Evolutionary conservation across 345 rosid genomes (phyloP), one percentile per base, ranked within the genome.

Genomic region (Sisymbrium irio): DNA sequence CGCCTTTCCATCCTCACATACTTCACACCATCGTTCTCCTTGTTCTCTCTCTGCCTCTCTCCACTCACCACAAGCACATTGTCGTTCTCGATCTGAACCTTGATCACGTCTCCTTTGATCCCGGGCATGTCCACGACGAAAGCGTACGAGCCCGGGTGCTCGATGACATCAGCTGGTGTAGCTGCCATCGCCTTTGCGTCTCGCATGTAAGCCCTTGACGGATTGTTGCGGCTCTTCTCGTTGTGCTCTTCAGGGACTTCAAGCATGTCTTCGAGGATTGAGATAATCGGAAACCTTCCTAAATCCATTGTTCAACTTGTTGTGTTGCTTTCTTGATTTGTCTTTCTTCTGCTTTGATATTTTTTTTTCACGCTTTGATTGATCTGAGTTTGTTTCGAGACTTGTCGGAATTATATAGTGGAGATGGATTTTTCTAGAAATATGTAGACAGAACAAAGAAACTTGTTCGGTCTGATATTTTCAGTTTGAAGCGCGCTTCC

Each of bases 81-180:
- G 27, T 85, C 93, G n/a, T 83, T 81, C 78, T 93, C 97, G 10
- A 90, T 83, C 74, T 89, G 89, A 7, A 93, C 96, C 62, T 85
- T 90, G 47, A 90, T 84, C 58, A 89, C 90, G 3, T 78, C 85
- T 2, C 82, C 82, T 17, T 83, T 89, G 65, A 91, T 61, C 12
- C 98, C 98, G 0, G 97, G 97, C 97, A 92, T 88, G 79, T 92
- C 95, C 36, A 92, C 67, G 3, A 88, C 66, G 82, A 92, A 93
- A 0, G 57, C 83, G 42, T 83, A 93, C 0, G 88, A 75, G 15
- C 70, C 80, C 0, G 84, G 83, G 10, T 65, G 77, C 77, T 93
- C 96, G 20, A 79, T 83, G 8, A 90, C 93, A 32, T 90, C 98
- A 0, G 94, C 96, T 0, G 93, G 92, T 3, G 98, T 93, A 1